A percentile compares a stretch with the other conserved stretches of the same genome.
These are phyloP conservation scores for Halophytophthora polymorphica DNA, from an alignment of 352 stramenopile species.

Conservation along the genomic window DNA sequence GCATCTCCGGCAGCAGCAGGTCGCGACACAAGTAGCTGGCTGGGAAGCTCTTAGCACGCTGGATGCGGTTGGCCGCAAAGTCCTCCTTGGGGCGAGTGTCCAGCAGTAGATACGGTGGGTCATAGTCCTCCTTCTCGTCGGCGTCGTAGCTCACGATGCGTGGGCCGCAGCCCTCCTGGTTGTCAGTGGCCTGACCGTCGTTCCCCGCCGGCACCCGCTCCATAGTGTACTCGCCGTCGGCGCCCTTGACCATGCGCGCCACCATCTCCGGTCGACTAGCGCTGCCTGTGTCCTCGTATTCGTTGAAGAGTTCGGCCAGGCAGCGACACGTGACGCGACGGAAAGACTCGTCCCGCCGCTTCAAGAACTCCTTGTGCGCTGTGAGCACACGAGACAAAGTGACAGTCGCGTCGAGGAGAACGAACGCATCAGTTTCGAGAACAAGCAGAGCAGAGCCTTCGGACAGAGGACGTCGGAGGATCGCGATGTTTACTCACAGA, in stretches of 20 bases:
- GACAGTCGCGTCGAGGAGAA: no score
- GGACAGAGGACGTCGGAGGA: slow-evolving; percentile 1
- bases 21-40: slow-evolving; percentile 59
- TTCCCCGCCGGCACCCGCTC: slow-evolving; percentile 52
- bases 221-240: slow-evolving; percentile 65
- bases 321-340: slow-evolving; percentile 62
- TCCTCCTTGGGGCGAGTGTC: slow-evolving; percentile 71
- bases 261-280: slow-evolving; percentile 63
- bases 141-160: slow-evolving; percentile 78
- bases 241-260: slow-evolving; percentile 68
- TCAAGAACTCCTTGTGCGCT: slow-evolving; percentile 80
- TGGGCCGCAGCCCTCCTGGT: slow-evolving; percentile 32
- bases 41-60: slow-evolving; percentile 65
- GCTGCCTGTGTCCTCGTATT: slow-evolving; percentile 65
- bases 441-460: neutral
- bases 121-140: slow-evolving; percentile 74
- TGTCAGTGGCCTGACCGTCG: slow-evolving; percentile 24
- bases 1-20: slow-evolving; percentile 66
- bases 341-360: slow-evolving; percentile 80
- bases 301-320: slow-evolving; percentile 67
- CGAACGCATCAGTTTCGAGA: no score
- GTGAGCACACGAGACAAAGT: neutral
- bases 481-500: slow-evolving; percentile 43
- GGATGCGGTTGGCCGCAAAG: slow-evolving; percentile 65
- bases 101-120: slow-evolving; percentile 70